Evolutionary conservation across 495 filamentous ascomycete genomes (phyloP), one percentile per base, ranked within the genome.

Genomic region (Viridothelium virens): DNA sequence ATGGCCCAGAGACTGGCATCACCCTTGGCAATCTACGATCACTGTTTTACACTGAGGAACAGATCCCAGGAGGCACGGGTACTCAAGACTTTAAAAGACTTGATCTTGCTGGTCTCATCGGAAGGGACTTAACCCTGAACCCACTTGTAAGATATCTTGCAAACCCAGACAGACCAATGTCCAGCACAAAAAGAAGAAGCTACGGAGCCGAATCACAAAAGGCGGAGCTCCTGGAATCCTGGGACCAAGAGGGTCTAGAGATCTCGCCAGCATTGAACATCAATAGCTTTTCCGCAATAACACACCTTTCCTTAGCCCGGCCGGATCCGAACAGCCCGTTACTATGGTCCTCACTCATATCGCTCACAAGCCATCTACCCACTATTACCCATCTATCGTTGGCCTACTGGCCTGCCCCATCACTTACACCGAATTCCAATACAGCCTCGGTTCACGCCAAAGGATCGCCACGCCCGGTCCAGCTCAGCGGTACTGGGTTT

Each of bases 321-420:
- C 81, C 81, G 1, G 71, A 68, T 25, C 65, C 63, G 14, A 64
- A 68, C 25, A 81, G 82, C 9, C 89, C 84, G 7, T 14, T 10
- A 5, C 31, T 59, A 37, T 94, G 91, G 91, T 80, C 82, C 14
- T 79, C 84, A 6, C 82, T 94, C 33, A 78, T 93, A 12, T 67
- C 78, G 3, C 74, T 92, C n/a, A 78, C 86, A 0, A 75, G 81
- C 0, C 84, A 85, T 61, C 73, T 91, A 0, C 79, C 85, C 0
- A 85, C 78, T 0, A 77, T 94, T 46, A 92, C 90, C 0, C 88
- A 94, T 67, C 82, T 96, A 2, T 91, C 86, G 37, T 78, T 96
- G 3, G 87, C 89, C 10, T 84, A 88, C 73, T 96, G 92, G 92
- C 91, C 92, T 2, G 77, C 82, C 25, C 91, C 91, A 0, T 83